A percentile compares a stretch with the other conserved stretches of the same genome.
phyloP scores from a whole-genome alignment of 2,329 filamentous ascomycete species.

The Botrytis fragariae region DNA sequence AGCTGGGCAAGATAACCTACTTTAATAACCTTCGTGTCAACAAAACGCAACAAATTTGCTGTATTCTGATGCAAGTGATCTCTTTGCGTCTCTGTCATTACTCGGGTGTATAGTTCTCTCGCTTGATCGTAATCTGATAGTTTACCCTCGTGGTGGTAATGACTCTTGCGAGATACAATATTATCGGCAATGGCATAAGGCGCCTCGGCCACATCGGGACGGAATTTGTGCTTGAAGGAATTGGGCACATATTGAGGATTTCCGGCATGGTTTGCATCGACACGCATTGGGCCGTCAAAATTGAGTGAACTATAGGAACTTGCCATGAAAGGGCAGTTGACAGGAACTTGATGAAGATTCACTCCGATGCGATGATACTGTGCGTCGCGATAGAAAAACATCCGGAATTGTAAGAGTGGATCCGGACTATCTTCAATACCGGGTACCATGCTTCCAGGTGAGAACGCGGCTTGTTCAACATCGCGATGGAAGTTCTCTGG shows the following conservation, averaged over 20 bases:
- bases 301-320: constrained; percentile 35
- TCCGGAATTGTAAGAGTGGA: constrained; percentile 63
- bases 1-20: constrained; percentile 47
- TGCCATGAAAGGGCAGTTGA: constrained; percentile 38
- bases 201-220: constrained; percentile 64
- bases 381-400: constrained; percentile 68
- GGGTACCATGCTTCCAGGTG: constrained; percentile 61
- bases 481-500: constrained; percentile 58
- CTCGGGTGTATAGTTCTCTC: constrained; percentile 12
- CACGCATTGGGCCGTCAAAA: constrained; percentile 40
- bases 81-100: constrained; percentile 6
- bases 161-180: constrained; percentile 9
- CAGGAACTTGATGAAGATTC: constrained; percentile 57
- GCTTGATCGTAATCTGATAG: constrained; percentile 27
- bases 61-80: constrained; percentile 11
- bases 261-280: constrained; percentile 46
- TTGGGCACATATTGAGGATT: constrained; percentile 44
- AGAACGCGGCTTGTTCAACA: constrained; percentile 68
- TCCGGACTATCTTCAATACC: constrained; percentile 67
- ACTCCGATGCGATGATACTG: constrained; percentile 56
- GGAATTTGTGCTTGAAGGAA: constrained; percentile 54
- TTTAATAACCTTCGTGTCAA: constrained; percentile 10
- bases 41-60: constrained; percentile 5
- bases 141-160: constrained; percentile 6
- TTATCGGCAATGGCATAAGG: constrained; percentile 50